These are phyloP conservation scores for Erysimum cheiranthoides DNA, from an alignment of 345 rosid genomes.

Conservation along the genomic window DNA sequence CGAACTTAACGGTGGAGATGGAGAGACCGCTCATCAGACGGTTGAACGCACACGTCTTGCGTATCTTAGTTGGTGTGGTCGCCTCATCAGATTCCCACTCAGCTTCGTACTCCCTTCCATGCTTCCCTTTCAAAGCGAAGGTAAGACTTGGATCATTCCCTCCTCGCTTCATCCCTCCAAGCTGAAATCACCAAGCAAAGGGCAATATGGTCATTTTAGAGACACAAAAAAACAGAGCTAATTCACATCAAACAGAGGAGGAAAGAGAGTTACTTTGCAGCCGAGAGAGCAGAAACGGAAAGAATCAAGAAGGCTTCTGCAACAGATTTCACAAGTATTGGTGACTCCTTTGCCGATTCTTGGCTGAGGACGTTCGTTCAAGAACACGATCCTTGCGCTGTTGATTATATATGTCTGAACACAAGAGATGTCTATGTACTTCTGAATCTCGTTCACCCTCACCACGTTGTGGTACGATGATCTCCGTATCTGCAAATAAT, in stretches of 20 bases:
- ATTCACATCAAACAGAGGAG: background rate
- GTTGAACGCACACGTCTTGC: constrained; percentile 60
- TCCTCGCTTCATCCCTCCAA: constrained; percentile 77
- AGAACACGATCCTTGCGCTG: constrained; percentile 90
- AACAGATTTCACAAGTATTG: constrained; percentile 85
- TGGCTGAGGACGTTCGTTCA: constrained; percentile 87
- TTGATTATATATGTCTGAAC: constrained; percentile 92
- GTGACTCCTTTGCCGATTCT: constrained; percentile 95
- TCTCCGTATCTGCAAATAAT: constrained; percentile 74
- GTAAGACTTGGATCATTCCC: constrained; percentile 55
- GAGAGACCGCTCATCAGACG: constrained; percentile 68
- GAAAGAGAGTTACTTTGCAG: constrained; percentile 57
- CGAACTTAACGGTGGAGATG: constrained; percentile 49
- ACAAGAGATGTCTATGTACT: constrained; percentile 77
- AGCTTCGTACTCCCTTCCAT: constrained; percentile 51
- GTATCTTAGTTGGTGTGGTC: constrained; percentile 74
- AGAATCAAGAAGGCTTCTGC: constrained; percentile 90
- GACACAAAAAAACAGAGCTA: background rate
- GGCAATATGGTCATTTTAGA: constrained; percentile 5
- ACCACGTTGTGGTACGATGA: constrained; percentile 96
- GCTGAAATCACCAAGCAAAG: constrained; percentile 47
- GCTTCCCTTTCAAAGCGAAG: constrained; percentile 61
- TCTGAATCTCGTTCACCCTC: constrained; percentile 87
- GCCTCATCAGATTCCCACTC: constrained; percentile 73
- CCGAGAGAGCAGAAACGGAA: constrained; percentile 95